A percentile compares a stretch with the other conserved stretches of the same genome.
These are phyloP conservation scores for Helenozyma rhizophorensis DNA, from an alignment of 805 yeast species.

Conservation along the genomic window DNA sequence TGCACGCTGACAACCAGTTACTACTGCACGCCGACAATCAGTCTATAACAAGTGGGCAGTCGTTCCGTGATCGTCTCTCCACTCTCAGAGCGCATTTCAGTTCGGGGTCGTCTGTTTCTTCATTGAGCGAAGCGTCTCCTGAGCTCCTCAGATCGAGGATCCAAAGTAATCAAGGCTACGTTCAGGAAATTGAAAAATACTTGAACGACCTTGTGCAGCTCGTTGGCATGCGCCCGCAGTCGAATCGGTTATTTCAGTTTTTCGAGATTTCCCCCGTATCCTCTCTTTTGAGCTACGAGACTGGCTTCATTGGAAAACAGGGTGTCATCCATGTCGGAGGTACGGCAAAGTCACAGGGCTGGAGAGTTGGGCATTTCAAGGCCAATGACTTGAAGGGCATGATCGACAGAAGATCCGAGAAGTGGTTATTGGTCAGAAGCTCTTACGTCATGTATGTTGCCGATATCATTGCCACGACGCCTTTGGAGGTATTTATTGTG, in stretches of 20 bases:
- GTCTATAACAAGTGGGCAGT: constrained; percentile 17
- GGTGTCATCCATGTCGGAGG: constrained; percentile 80
- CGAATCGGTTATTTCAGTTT: constrained; percentile 79
- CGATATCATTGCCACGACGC: constrained; percentile 79
- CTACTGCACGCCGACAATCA: constrained; percentile 14
- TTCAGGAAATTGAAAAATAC: constrained; percentile 57
- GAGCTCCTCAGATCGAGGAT: constrained; percentile 25
- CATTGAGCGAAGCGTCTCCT: constrained; percentile 23
- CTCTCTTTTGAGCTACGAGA: constrained; percentile 75
- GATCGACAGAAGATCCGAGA: constrained; percentile 85
- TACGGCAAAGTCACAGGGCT: constrained; percentile 84
- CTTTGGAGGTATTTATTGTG: constrained; percentile 87
- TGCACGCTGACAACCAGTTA: background rate
- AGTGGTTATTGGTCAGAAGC: constrained; percentile 87
- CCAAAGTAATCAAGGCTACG: constrained; percentile 33
- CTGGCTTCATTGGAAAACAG: constrained; percentile 80
- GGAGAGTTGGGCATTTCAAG: constrained; percentile 89
- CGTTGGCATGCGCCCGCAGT: constrained; percentile 70
- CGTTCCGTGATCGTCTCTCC: constrained; percentile 24
- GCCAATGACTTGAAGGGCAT: constrained; percentile 76
- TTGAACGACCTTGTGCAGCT: constrained; percentile 55
- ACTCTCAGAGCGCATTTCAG: constrained; percentile 29
- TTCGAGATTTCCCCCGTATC: constrained; percentile 89
- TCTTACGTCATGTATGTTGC: constrained; percentile 84
- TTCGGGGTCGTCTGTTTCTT: constrained; percentile 19